Evolutionary conservation across 331 rosid species (phyloP).

Genomic region (Acacia concinna): DNA sequence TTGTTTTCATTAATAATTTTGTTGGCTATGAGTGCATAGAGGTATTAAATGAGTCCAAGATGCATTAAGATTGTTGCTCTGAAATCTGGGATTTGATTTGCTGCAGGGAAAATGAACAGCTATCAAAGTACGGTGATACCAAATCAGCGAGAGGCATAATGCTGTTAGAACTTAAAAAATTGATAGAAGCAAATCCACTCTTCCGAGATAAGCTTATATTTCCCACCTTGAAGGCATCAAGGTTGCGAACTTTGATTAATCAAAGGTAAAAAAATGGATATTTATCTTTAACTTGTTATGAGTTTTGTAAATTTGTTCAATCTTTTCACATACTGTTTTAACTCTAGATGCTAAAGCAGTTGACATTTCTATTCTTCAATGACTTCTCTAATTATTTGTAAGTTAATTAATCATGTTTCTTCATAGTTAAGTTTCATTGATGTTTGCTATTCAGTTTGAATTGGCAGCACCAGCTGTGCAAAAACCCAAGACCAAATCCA

Average conservation of each 20-base stretch:
- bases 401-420: conserved; percentile 4
- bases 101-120: conserved; percentile 59
- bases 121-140: conserved; percentile 59
- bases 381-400: background rate
- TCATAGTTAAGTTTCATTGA: conserved; percentile 4
- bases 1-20: background rate
- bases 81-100: conserved; percentile 20
- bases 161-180: conserved; percentile 53
- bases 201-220: conserved; percentile 51
- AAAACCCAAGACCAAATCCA: conserved; percentile 48
- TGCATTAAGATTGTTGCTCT: background rate
- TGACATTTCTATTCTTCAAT: background rate
- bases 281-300: conserved; percentile 1
- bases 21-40: background rate
- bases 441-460: conserved; percentile 47
- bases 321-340: conserved; percentile 1
- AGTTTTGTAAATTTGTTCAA: conserved; percentile 7
- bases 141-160: conserved; percentile 46
- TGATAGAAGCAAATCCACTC: conserved; percentile 56
- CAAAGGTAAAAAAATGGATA: conserved; percentile 41
- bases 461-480: conserved; percentile 68
- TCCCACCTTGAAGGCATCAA: conserved; percentile 47
- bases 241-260: conserved; percentile 45
- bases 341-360: background rate
- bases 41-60: background rate